Percentiles rank a stretch among this genome's conserved stretches.
phyloP scores from a whole-genome alignment of 495 filamentous ascomycete genomes.

The Penicillium nucicola region DNA sequence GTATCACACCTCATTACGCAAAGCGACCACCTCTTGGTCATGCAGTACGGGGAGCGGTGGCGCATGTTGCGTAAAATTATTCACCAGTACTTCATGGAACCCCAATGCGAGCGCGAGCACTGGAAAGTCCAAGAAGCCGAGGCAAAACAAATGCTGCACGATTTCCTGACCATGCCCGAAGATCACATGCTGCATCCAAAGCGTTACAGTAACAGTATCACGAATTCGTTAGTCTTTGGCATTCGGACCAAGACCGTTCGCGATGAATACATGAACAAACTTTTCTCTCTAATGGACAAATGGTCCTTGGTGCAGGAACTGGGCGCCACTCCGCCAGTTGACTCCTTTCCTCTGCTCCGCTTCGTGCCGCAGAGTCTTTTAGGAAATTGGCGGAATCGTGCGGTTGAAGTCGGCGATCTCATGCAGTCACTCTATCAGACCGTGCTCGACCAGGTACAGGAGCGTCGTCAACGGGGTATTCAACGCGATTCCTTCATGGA shows the following conservation, averaged over 20 bases:
- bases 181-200: slow-evolving; percentile 45
- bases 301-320: slow-evolving; percentile 29
- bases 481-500: background rate
- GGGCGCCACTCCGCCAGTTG: slow-evolving; percentile 46
- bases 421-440: slow-evolving; percentile 35
- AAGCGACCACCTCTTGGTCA: slow-evolving; percentile 21
- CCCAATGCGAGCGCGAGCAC: slow-evolving; percentile 21
- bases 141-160: slow-evolving; percentile 21
- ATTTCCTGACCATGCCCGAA: slow-evolving; percentile 33
- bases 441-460: background rate
- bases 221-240: slow-evolving; percentile 27
- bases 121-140: slow-evolving; percentile 17
- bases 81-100: slow-evolving; percentile 36
- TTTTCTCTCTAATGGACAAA: background rate
- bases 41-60: slow-evolving; percentile 24
- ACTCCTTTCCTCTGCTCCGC: slow-evolving; percentile 42
- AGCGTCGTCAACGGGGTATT: background rate
- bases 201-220: slow-evolving; percentile 42
- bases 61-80: slow-evolving; percentile 20
- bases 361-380: slow-evolving; percentile 32
- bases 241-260: slow-evolving; percentile 30
- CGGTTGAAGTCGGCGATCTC: slow-evolving; percentile 27
- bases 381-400: slow-evolving; percentile 35
- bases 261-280: background rate
- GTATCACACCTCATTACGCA: background rate